Evolutionary conservation across 2,329 filamentous ascomycete species (phyloP).

Genomic region (Penicillium sp.): DNA sequence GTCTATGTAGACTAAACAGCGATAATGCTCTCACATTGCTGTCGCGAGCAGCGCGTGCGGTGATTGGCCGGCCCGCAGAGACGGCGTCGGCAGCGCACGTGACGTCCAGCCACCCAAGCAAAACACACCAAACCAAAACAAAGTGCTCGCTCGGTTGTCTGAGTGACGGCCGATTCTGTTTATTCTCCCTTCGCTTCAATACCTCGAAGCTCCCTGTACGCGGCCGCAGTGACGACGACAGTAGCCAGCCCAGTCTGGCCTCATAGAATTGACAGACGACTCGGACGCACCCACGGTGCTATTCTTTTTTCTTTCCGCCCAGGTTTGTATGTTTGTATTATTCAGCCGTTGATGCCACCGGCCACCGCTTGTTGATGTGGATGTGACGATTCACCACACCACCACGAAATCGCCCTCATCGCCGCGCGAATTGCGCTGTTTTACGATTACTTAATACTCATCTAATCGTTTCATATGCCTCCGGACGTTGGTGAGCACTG

Average conservation of each 20-base stretch:
- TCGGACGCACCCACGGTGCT: background rate
- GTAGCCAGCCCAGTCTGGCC: conserved; percentile 16
- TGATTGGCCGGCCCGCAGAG: conserved; percentile 8
- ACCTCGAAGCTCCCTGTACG: conserved; percentile 17
- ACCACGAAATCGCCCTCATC: conserved; percentile 20
- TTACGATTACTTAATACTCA: conserved; percentile 2
- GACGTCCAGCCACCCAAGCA: conserved; percentile 21
- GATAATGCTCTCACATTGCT: background rate
- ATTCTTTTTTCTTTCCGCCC: background rate
- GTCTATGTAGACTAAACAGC: background rate
- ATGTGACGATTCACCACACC: conserved; percentile 26
- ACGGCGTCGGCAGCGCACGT: conserved; percentile 23
- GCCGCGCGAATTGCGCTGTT: conserved; percentile 7
- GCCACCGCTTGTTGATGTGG: conserved; percentile 22
- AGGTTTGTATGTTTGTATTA: conserved; percentile 7
- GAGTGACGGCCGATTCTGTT: conserved; percentile 40
- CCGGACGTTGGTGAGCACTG: conserved; percentile 30
- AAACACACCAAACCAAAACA: conserved; percentile 22
- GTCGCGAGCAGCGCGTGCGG: conserved; percentile 8
- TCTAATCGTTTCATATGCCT: conserved; percentile 24
- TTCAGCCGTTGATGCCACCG: conserved; percentile 9
- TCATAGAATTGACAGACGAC: conserved; percentile 4
- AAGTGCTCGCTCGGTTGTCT: conserved; percentile 31
- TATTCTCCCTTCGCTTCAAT: conserved; percentile 28
- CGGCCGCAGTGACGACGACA: conserved; percentile 21